Base-by-base conservation (phyloP, 768 basidiomycete genomes). In the Hebeloma cylindrosporum region DNA sequence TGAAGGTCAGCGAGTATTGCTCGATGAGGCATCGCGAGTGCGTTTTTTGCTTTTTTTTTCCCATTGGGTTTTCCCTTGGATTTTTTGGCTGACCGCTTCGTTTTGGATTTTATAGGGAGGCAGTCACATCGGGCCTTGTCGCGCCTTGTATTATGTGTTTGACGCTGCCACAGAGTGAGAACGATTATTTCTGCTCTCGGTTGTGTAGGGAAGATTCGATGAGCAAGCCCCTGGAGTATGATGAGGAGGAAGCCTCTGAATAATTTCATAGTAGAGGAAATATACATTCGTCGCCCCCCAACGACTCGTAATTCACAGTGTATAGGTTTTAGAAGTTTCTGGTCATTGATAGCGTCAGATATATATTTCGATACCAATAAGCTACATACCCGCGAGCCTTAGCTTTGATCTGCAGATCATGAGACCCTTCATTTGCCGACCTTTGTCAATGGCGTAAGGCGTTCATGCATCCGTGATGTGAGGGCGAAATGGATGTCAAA, bases 91-190 rank as follows among this genome's bases (percentile, higher is more conserved):
- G 13, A 28, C 22, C 21, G 17, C 10, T 27, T 45, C 20, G 23
- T 13, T 36, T 40, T 33, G 13, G 17, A 5, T 37, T n/a, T n/a
- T 53, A 38, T 48, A 84, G 83, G 62, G 79, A 84, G 55, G 81
- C 80, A 1, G 80, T 83, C 9, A 62, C 59, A 11, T 62, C 71
- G 13, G 78, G 81, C 21, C 52, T 82, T 25, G 75, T 66, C 25
- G 57, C 68, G 10, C 72, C 77, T 7, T 84, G 83, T 51, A 82
- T 85, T 54, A 78, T 84, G 79, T 85, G 83, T 54, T 61, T 80
- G 54, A 68, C 64, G 30, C 65, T 76, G 48, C 83, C 83, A 16
- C 82, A 85, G 59, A 74, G 75, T 45, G 71, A 71, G 28, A 66
- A 59, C 4, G 81, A 85, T 64, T 82, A 83, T 59, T 85, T 85